Evolutionary conservation across 2,329 filamentous ascomycete species (phyloP), one percentile per base, ranked within the genome.

Genomic region (Aspergillus thermomutatus): DNA sequence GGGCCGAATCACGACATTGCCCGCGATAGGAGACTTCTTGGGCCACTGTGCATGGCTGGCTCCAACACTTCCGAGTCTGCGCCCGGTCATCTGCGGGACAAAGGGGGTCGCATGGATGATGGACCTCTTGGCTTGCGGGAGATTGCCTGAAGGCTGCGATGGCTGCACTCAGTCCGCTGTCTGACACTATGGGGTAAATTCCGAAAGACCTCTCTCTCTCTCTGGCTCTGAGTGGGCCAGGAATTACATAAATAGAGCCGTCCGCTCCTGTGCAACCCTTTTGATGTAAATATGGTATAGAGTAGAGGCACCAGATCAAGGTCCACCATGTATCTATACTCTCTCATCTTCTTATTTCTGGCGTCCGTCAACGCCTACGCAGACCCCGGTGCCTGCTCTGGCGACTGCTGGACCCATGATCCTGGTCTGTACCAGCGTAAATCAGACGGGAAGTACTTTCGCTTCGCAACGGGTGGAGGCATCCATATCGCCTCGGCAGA

Each of bases 391-490:
- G 54, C 66, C 40, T 74, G 71, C 54, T 68, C 64, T 1, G 71
- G 71, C 31, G 53, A 66, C 34, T 74, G 71, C 60, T 70, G 68
- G 66, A 64, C 67, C 8, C 80, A 83, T 60, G 81, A 83, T 58
- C 80, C 81, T 2, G 71, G 77, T 4, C 66, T 83, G 52, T 79
- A 82, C 60, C 75, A 75, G 27, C 78, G 80, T 53, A 64, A 69
- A 43, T 72, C 72, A 2, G 80, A 83, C 66, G 80, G 80, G 27
- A 80, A 69, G 1, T 83, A 82, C 67, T 83, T 77, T 70, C 78
- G 80, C 40, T 83, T 83, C 64, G 78, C 79, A 0, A 83, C 81
- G 0, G 79, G 79, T 14, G 75, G 72, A n/a, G 77, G 78, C 53
- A 77, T 83, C 25, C 70, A 76, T 10, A 76, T 81, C 28, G 75